These are phyloP conservation scores for Paraphaeosphaeria minitans DNA, from an alignment of 2,329 filamentous ascomycete genomes.

Conservation along the genomic window DNA sequence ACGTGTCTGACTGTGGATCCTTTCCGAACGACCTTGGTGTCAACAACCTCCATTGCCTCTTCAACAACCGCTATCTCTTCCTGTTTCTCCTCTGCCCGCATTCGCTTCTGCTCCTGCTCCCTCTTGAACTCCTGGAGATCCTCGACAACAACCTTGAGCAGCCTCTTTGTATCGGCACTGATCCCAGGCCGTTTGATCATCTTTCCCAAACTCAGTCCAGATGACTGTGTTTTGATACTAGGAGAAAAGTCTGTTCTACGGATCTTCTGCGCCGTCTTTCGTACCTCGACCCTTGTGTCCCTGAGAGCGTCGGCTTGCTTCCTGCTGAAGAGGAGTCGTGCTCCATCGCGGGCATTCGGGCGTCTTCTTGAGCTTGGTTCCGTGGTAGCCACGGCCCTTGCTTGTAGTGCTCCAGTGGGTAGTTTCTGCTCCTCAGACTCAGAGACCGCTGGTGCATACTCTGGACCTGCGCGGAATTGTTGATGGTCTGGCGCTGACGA, in stretches of 20 bases:
- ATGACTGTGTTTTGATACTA: neutral
- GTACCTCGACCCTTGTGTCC: neutral
- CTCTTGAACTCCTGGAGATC: neutral
- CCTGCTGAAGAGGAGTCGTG: neutral
- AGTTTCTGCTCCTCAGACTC: neutral
- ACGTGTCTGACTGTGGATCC: neutral
- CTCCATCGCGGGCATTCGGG: neutral
- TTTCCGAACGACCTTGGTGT: neutral
- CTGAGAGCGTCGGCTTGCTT: neutral
- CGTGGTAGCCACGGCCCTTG: neutral
- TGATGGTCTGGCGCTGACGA: neutral
- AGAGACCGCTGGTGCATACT: neutral
- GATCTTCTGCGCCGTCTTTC: neutral
- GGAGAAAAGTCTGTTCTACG: neutral
- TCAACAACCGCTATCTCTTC: neutral
- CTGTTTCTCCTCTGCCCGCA: constrained; percentile 1
- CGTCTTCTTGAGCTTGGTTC: neutral
- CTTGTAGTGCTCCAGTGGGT: neutral
- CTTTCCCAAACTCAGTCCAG: neutral
- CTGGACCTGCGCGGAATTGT: neutral
- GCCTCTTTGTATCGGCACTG: neutral
- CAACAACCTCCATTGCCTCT: neutral
- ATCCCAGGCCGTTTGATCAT: neutral
- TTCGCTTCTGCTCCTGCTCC: neutral
- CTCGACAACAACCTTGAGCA: neutral